These are phyloP conservation scores for Lachnellula arida DNA, from an alignment of 2,329 filamentous ascomycete species.

Conservation along the genomic window DNA sequence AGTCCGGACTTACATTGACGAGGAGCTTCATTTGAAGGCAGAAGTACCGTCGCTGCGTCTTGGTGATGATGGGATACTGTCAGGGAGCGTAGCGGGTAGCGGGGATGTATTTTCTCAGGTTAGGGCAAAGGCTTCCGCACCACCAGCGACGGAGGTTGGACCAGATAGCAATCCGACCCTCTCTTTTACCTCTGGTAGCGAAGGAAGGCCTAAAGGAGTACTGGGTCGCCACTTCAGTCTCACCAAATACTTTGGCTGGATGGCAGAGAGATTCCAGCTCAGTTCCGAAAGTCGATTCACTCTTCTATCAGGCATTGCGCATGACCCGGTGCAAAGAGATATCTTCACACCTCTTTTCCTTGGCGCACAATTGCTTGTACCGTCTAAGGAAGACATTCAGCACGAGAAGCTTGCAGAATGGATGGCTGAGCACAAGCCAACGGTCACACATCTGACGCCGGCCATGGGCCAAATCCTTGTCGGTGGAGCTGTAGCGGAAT, in stretches of 20 bases:
- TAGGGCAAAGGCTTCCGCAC: conserved; percentile 38
- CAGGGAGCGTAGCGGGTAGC: conserved; percentile 59
- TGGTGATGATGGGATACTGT: conserved; percentile 63
- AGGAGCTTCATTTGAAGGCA: conserved; percentile 67
- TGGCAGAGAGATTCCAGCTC: conserved; percentile 69
- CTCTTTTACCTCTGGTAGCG: conserved; percentile 67
- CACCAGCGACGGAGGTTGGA: conserved; percentile 72
- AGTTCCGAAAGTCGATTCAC: conserved; percentile 70
- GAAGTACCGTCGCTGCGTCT: conserved; percentile 71
- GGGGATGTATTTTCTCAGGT: conserved; percentile 62
- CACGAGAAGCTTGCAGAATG: conserved; percentile 85
- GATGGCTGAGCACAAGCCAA: conserved; percentile 72
- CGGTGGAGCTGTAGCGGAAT: conserved; percentile 73
- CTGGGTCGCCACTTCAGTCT: conserved; percentile 81
- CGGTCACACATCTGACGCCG: conserved; percentile 84
- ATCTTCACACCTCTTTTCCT: conserved; percentile 90
- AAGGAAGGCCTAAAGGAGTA: conserved; percentile 83
- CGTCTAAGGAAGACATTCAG: conserved; percentile 76
- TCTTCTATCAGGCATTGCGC: conserved; percentile 78
- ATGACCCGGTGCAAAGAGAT: conserved; percentile 65
- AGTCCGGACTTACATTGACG: conserved; percentile 62
- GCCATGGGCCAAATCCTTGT: conserved; percentile 95
- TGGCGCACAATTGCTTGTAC: conserved; percentile 73
- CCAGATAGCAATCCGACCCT: conserved; percentile 80
- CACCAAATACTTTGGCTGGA: conserved; percentile 87